Evolutionary conservation across 106 monocot genomes (phyloP), one percentile per base, ranked within the genome.

Genomic region (Apostasia shenzhenica): DNA sequence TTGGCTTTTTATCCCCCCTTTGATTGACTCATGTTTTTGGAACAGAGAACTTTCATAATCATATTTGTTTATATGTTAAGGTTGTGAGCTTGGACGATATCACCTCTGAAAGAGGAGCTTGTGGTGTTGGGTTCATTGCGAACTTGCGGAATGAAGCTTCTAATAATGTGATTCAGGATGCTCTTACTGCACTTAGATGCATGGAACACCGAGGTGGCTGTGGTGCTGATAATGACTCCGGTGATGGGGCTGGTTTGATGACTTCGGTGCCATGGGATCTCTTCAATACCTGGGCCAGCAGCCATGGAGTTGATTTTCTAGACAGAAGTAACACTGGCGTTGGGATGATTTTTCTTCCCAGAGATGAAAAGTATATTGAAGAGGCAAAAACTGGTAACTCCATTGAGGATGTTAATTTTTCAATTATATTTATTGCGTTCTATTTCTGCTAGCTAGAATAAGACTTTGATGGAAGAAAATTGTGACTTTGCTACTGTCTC

Each of bases 121-220:
- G 97, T 87, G 97, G 97, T n/a, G 97, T 97, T 73, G 97, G 97
- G 11, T 97, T 97, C 63, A 89, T 97, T 78, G 97, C 97, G 63
- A 92, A 97, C 75, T 79, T 97, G 76, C 76, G 72, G 65, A 92
- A 97, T 84, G 79, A 87, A 70, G 81, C 92, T 75, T 97, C 92
- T 26, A 84, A 89, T 76, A 81, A 80, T 41, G 85, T 92, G 62
- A 66, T 97, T 55, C 50, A 66, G 51, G 97, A 97, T 85, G 89
- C 97, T 54, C 88, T 97, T 71, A 68, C 75, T 58, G 97, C 97
- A 70, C 91, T 97, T 69, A 86, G 97, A 1, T 97, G 97, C 74
- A 97, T 97, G 97, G 97, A 97, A 78, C 97, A 97, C 68, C 86
- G 97, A 67, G 97, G 97, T 44, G 97, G 92, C 13, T 97, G 97